Base-by-base conservation (phyloP, 2,329 filamentous ascomycete genomes). In the Apiospora pterosperma region DNA sequence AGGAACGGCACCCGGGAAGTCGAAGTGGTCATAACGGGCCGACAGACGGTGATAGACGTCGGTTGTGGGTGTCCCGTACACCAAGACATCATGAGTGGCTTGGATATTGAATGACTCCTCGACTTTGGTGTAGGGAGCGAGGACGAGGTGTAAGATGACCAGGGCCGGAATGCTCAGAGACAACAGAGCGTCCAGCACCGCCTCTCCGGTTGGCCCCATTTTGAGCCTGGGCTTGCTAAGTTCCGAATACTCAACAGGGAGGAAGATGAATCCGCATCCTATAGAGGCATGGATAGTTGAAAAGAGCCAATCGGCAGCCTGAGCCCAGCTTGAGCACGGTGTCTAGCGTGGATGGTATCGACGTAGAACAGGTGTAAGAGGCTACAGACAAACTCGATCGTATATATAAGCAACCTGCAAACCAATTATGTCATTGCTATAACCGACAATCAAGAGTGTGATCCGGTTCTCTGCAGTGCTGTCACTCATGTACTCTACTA, bases 61-160 rank as follows among this genome's bases (percentile, higher is more conserved):
- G 23, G 78, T 75, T 1, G 81, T 84, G 0, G 92, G 92, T 1
- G 92, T 88, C 28, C 93, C 93, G 75, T 96, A 93, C 41, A 86
- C 85, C 66, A 97, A 78, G 39, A 99, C 90, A 76, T 99, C 96
- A 77, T 98, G 96, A 3, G 89, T 86, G 6, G 96, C 96, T 77
- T 99, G 96, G 65, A 98, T 88, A 76, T 97, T 97, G 85, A 99
- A 98, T 0, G 95, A 98, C 78, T 99, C 96, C 77, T 99, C 96
- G 66, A 99, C 96, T 78, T 99, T 99, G 64, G 94, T 97, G 80
- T 96, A 95, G 0, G 96, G 96, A 12, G 94, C 88, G 28, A 88
- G 76, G 67, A 88, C 73, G 63, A 97, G 87, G 77, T 97, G 92
- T 63, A 91, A 63, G 65, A 91, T 76, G 70, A 92, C 82, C 38